Evolutionary conservation across 2,329 filamentous ascomycete species (phyloP).

Genomic region (Aspergillus versicolor): DNA sequence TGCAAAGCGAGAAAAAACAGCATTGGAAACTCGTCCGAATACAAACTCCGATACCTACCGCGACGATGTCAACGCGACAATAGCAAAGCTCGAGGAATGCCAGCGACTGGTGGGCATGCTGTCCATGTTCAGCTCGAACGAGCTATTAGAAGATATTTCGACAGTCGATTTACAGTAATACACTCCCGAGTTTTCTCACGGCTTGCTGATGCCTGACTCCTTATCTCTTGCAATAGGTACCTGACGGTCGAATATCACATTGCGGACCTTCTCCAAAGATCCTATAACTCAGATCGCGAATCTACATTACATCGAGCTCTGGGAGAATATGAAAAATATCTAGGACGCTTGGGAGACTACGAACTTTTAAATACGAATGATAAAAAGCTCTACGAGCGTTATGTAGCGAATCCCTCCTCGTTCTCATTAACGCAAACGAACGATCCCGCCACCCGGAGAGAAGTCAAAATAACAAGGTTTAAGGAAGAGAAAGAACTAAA

Average conservation of each 20-base stretch:
- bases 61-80: constrained; percentile 64
- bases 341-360: constrained; percentile 76
- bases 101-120: constrained; percentile 66
- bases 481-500: constrained; percentile 82
- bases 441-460: constrained; percentile 68
- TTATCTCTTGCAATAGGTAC: constrained; percentile 51
- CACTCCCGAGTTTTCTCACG: too few species aligned
- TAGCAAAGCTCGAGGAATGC: constrained; percentile 72
- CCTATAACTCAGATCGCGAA: constrained; percentile 64
- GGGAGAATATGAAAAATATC: constrained; percentile 72
- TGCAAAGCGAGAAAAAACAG: constrained; percentile 56
- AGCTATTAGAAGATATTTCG: constrained; percentile 79
- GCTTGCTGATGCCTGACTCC: constrained; percentile 22
- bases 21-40: constrained; percentile 64
- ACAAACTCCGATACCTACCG: constrained; percentile 66
- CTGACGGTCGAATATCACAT: constrained; percentile 74
- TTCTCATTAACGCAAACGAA: constrained; percentile 71
- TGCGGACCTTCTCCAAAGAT: constrained; percentile 73
- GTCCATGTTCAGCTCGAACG: constrained; percentile 87
- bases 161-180: constrained; percentile 76
- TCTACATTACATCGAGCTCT: constrained; percentile 63
- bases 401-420: constrained; percentile 66
- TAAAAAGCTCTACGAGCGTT: constrained; percentile 68
- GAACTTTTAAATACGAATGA: constrained; percentile 66
- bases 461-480: constrained; percentile 83